Evolutionary conservation across 2,329 filamentous ascomycete species (phyloP), one percentile per base, ranked within the genome.

Genomic region (Aspergillus niger): DNA sequence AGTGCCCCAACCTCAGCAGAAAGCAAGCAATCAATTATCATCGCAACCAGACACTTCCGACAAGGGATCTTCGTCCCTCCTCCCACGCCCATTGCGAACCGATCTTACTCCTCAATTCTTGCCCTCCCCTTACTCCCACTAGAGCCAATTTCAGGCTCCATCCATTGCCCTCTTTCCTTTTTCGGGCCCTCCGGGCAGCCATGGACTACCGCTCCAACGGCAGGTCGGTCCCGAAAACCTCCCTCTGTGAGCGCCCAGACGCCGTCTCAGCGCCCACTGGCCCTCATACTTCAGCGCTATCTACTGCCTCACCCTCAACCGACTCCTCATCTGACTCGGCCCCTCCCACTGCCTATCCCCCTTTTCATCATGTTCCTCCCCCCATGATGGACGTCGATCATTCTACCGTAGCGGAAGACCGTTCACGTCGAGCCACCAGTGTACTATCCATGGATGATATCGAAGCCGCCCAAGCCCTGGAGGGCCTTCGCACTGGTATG

Each of bases 401-500:
- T 55, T 67, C 67, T 60, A 57, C 67, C 60, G 64, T 65, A 24
- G 69, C 70, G 24, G 75, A 78, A 51, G 76, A 79, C 63, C 76
- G 79, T 53, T 74, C 74, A 62, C 76, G 71, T 67, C 76, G 78
- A 63, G 78, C 75, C 41, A 76, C 76, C 59, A 81, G 79, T 67
- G 78, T 80, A 41, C 67, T 81, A 54, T 82, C 80, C 38, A 78
- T 80, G 71, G 79, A 82, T 65, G 80, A 82, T 62, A 74, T 82
- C 53, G 79, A 82, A 66, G 90, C 90, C 24, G 90, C 90, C 30
- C 89, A 92, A 75, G 90, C 90, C 7, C 79, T 93, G 13, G 89
- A 90, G 52, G 89, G 91, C 67, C 81, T 93, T 62, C 84, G 88
- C 76, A 87, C 89, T 69, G 89, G 90, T 92, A 79, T 72, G 83